Conservation (phyloP, 805 yeast genomes). For the Metschnikowia similis region DNA sequence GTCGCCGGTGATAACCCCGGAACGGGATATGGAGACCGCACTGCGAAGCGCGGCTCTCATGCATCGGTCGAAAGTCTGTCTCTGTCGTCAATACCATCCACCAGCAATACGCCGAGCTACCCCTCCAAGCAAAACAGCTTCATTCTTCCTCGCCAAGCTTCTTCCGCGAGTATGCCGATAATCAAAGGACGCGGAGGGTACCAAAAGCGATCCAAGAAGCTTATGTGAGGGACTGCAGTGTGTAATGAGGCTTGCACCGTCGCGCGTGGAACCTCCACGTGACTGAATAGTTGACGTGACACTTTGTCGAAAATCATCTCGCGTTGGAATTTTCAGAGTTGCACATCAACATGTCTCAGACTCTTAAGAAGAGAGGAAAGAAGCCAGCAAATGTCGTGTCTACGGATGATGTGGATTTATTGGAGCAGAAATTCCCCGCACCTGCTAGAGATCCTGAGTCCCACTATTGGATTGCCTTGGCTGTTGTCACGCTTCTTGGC, state of each 20-base stretch:
- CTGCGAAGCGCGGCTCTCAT: background rate
- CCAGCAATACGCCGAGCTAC: background rate
- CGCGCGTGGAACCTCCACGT: background rate
- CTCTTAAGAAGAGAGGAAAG: constrained; percentile 28
- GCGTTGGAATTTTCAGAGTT: background rate
- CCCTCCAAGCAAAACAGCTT: background rate
- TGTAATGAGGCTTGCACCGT: background rate
- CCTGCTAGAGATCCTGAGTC: constrained; percentile 23
- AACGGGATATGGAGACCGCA: background rate
- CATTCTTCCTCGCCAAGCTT: constrained; percentile 1
- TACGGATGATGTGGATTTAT: constrained; percentile 4
- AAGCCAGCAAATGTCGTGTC: constrained; percentile 11
- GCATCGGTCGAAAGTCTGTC: constrained; percentile 6
- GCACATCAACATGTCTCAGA: constrained; percentile 22
- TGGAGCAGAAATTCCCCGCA: background rate
- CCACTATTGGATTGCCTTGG: constrained; percentile 33
- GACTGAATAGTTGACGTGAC: background rate
- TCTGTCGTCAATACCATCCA: constrained; percentile 1
- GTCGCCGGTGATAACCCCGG: background rate
- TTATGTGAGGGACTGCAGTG: constrained; percentile 22
- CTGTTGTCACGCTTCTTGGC: constrained; percentile 39
- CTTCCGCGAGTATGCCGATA: constrained; percentile 21
- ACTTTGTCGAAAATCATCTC: background rate
- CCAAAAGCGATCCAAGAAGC: constrained; percentile 38
- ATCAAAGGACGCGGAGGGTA: constrained; percentile 43